Conservation (phyloP, 371 early-diverging fungal species). For the Capillidium heterosporum region DNA sequence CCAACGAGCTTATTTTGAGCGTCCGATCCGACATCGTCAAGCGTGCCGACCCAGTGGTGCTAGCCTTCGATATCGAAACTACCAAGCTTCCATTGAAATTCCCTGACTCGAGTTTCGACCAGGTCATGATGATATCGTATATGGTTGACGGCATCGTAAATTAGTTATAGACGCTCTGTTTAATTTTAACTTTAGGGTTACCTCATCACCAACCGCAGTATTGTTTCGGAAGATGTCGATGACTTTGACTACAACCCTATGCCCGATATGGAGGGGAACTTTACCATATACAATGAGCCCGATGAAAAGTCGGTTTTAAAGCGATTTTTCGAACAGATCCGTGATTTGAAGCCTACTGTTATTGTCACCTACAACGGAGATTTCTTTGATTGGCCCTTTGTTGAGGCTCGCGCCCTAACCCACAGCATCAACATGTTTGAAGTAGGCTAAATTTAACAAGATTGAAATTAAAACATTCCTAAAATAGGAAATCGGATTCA, state of each 20-base stretch:
- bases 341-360: slow-evolving; percentile 74
- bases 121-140: slow-evolving; percentile 99
- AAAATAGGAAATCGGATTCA: slow-evolving; percentile 75
- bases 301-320: slow-evolving; percentile 64
- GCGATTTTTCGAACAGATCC: slow-evolving; percentile 89
- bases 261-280: slow-evolving; percentile 89
- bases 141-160: slow-evolving; percentile 74
- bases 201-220: slow-evolving; percentile 93
- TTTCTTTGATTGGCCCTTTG: slow-evolving; percentile 99
- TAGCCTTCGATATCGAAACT: slow-evolving; percentile 99
- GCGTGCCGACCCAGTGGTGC: slow-evolving; percentile 87
- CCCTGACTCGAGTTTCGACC: slow-evolving; percentile 85
- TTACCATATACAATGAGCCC: slow-evolving; percentile 90
- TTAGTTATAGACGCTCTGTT: slow-evolving; percentile 14
- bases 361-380: slow-evolving; percentile 99
- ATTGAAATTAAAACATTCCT: neutral
- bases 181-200: slow-evolving; percentile 44
- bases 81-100: slow-evolving; percentile 97
- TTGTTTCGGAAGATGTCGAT: slow-evolving; percentile 91
- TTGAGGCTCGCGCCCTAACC: slow-evolving; percentile 69
- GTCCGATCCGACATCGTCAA: slow-evolving; percentile 72
- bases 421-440: slow-evolving; percentile 70
- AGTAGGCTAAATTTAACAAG: slow-evolving; percentile 11
- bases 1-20: slow-evolving; percentile 33
- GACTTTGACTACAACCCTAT: slow-evolving; percentile 98